Base-by-base conservation (phyloP, 1,284 basidiomycete genomes). In the Apiotrichum porosum region DNA sequence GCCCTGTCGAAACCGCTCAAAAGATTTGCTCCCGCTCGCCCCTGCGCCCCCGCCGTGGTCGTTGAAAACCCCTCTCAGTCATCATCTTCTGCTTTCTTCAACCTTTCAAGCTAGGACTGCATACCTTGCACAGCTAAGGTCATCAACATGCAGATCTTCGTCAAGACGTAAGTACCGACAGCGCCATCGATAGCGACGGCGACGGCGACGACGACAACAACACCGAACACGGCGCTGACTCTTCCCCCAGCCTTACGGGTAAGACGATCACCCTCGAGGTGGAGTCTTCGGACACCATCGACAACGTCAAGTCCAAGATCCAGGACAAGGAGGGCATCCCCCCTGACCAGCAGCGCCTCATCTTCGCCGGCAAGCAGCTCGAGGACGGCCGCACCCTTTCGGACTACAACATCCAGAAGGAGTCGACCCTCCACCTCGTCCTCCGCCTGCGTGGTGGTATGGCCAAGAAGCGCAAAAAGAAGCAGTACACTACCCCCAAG, bases 361-460 rank as follows among this genome's bases (percentile, higher is more conserved):
- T 97, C 80, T 97, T 97, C 71, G 93, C 93, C 47, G 93, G 93
- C 66, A 97, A 97, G 80, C 93, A 97, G 78, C 86, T 97, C 60
- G 89, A 93, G 78, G 89, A 93, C 75, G 89, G 87, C 54, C 85
- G 87, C 71, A 89, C 87, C 54, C 83, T 92, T 54, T 86, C 77
- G 66, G 88, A 93, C 77, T 93, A 94, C 79, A 90, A 88, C 81
- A 97, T 97, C 68, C 94, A 91, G 78, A 91, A 91, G 79, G 88
- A 91, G 78, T 86, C 85, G 32, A 98, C 94, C 49, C 86, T 98
- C 56, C 93, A 98, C 77, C 77, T 97, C 57, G 94, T 98, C 56
- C 84, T 97, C 54, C 84, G 88, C 73, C 80, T 85, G 37, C 80
- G 83, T 80, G 65, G 88, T 73, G 88, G 88, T 66, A 92, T 90